These are phyloP conservation scores for Anthracocystis walkeri DNA, from an alignment of 1,284 basidiomycete species.

Conservation along the genomic window DNA sequence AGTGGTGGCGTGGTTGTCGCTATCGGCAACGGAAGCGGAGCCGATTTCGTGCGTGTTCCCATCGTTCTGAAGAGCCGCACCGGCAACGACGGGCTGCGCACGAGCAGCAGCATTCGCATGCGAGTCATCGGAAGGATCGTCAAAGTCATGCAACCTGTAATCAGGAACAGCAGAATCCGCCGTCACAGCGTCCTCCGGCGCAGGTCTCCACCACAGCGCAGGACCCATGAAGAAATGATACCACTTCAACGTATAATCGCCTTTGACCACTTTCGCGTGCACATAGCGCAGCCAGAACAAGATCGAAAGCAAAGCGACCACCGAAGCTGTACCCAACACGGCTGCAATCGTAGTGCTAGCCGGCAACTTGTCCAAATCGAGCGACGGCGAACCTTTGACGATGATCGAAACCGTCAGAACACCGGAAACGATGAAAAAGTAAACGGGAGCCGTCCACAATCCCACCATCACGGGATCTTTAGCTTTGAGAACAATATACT, in stretches of 20 bases:
- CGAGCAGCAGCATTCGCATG: slow-evolving; percentile 16
- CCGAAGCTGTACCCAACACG: slow-evolving; percentile 37
- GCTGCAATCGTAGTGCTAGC: slow-evolving; percentile 28
- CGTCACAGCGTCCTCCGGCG: slow-evolving; percentile 36
- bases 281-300: slow-evolving; percentile 54
- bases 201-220: slow-evolving; percentile 31
- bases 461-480: slow-evolving; percentile 41
- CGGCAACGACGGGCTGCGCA: slow-evolving; percentile 18
- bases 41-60: slow-evolving; percentile 8
- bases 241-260: slow-evolving; percentile 46
- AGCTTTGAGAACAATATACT: slow-evolving; percentile 39
- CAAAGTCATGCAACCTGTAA: slow-evolving; percentile 36
- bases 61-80: slow-evolving; percentile 13
- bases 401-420: slow-evolving; percentile 49
- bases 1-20: slow-evolving; percentile 11
- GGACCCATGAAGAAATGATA: slow-evolving; percentile 58
- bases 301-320: slow-evolving; percentile 32
- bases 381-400: slow-evolving; percentile 50
- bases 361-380: slow-evolving; percentile 43
- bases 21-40: slow-evolving; percentile 5
- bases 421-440: slow-evolving; percentile 40
- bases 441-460: slow-evolving; percentile 36
- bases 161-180: slow-evolving; percentile 43
- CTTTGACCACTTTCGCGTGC: slow-evolving; percentile 41
- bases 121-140: slow-evolving; percentile 12